These are phyloP conservation scores for Sordaria brevicollis DNA, from an alignment of 495 filamentous ascomycete species.

Conservation along the genomic window DNA sequence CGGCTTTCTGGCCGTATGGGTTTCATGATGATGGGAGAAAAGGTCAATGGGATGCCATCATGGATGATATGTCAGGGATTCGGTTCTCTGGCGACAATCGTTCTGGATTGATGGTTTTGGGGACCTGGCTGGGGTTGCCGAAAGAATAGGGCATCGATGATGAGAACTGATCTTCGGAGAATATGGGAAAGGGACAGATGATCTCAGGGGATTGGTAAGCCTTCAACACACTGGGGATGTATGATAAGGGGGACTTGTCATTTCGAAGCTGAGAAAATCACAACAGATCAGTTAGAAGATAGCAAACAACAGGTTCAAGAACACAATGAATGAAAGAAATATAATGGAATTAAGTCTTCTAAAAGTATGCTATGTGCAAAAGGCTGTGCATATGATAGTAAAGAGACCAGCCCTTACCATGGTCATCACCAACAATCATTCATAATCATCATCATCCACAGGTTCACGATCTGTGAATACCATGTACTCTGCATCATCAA, in stretches of 20 bases:
- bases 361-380: neutral
- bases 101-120: neutral
- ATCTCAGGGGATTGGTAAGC: neutral
- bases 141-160: neutral
- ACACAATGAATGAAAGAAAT: neutral
- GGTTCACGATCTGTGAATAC: slow-evolving; percentile 46
- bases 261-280: neutral
- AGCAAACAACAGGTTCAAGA: neutral
- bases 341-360: neutral
- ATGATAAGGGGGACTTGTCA: neutral
- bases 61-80: neutral
- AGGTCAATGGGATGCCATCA: neutral
- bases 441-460: slow-evolving; percentile 34
- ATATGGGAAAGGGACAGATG: neutral
- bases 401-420: slow-evolving; percentile 5
- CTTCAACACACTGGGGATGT: neutral
- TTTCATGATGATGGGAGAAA: neutral
- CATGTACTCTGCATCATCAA: slow-evolving; percentile 50
- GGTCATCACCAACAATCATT: slow-evolving; percentile 17
- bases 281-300: neutral
- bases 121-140: no score
- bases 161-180: neutral
- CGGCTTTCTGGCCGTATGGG: neutral
- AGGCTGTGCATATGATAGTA: neutral
- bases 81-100: neutral